These are phyloP conservation scores for Penicillium ucsense DNA, from an alignment of 495 filamentous ascomycete genomes.

Conservation along the genomic window DNA sequence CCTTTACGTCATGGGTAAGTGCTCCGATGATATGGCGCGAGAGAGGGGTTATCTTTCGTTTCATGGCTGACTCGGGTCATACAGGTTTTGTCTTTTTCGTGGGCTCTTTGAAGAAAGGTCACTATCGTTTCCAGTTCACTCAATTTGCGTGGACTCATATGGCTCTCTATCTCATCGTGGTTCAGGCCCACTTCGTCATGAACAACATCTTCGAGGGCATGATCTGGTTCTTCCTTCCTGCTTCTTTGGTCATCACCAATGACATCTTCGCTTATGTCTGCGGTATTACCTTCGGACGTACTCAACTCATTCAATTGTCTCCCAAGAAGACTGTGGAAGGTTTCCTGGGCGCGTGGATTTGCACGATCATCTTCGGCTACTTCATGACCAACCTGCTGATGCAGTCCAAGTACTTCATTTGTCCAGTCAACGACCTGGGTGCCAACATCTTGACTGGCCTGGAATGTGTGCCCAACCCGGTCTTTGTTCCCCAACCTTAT, in stretches of 20 bases:
- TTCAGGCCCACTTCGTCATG: conserved; percentile 99
- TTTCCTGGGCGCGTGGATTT: conserved; percentile 94
- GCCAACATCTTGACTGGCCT: conserved; percentile 88
- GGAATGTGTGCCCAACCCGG: conserved; percentile 85
- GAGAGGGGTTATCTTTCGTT: neutral
- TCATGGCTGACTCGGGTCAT: neutral
- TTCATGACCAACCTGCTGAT: conserved; percentile 80
- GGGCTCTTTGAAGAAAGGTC: conserved; percentile 84
- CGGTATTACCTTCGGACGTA: conserved; percentile 93
- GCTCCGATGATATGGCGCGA: neutral
- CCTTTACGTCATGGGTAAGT: conserved; percentile 88
- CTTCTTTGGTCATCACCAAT: conserved; percentile 91
- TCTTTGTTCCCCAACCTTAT: conserved; percentile 74
- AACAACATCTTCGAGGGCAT: conserved; percentile 99
- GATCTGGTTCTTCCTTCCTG: conserved; percentile 99
- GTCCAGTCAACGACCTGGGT: conserved; percentile 92
- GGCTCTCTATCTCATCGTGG: conserved; percentile 94
- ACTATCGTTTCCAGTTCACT: conserved; percentile 96
- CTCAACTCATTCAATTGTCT: conserved; percentile 93
- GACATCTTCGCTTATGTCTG: conserved; percentile 98
- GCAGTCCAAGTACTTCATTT: conserved; percentile 95
- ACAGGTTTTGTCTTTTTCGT: conserved; percentile 98
- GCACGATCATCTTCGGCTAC: conserved; percentile 79
- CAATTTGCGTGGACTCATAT: conserved; percentile 99
- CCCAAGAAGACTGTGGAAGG: conserved; percentile 99